Percentiles rank a stretch among this genome's conserved stretches.
These are phyloP conservation scores for Ulmus americana DNA, from an alignment of 331 rosid genomes.

Conservation along the genomic window DNA sequence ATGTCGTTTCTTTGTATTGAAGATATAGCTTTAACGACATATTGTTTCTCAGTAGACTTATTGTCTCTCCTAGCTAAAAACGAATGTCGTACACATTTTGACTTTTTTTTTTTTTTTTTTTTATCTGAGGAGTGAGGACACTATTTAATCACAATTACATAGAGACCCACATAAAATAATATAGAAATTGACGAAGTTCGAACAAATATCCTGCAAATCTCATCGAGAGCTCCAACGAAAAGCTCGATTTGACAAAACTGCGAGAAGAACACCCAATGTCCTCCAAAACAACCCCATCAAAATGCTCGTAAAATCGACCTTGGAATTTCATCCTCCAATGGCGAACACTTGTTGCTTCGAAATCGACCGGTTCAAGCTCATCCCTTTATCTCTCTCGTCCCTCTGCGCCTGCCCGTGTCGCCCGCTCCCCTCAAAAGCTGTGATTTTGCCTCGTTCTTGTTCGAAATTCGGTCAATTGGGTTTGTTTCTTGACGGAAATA, in stretches of 20 bases:
- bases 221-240: neutral
- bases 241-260: neutral
- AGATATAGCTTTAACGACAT: no score
- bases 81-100: no score
- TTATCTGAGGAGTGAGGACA: no score
- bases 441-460: constrained; percentile 16
- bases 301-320: constrained; percentile 11
- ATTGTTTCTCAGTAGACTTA: no score
- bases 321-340: constrained; percentile 16
- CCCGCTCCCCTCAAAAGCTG: constrained; percentile 20
- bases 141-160: no score
- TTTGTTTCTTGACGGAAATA: constrained; percentile 18
- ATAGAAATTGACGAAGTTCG: no score
- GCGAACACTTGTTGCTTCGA: constrained; percentile 28
- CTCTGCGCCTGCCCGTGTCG: constrained; percentile 31
- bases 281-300: neutral
- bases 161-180: no score
- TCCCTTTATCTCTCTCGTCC: constrained; percentile 21
- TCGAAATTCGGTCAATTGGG: constrained; percentile 11
- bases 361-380: constrained; percentile 22
- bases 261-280: neutral
- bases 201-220: neutral
- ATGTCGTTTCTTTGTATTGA: no score
- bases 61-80: no score
- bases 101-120: no score